Conservation (phyloP, 1,284 basidiomycete species). For the Ganoderma sinense region DNA sequence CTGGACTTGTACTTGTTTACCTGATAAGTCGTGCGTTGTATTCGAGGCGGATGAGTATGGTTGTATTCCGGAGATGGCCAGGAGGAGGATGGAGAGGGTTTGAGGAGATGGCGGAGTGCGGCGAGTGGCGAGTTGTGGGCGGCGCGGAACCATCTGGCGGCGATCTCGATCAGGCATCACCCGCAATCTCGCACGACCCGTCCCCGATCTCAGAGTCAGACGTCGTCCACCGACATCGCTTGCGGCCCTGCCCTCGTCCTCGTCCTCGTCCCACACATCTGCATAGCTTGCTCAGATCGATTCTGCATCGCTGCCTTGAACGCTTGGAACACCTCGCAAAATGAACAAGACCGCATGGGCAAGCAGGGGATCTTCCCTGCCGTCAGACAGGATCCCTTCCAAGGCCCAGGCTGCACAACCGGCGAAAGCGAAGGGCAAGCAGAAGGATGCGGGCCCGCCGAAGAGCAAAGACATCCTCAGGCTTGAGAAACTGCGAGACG, state of each 20-base stretch:
- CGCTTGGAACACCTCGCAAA: not conserved
- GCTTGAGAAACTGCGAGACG: slow-evolving; percentile 40
- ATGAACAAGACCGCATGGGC: slow-evolving; percentile 38
- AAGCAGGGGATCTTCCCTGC: slow-evolving; percentile 32
- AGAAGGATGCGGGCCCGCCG: slow-evolving; percentile 31
- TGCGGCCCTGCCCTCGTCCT: not conserved
- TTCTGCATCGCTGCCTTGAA: not conserved
- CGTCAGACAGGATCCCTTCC: slow-evolving; percentile 39
- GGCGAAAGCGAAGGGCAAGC: slow-evolving; percentile 31
- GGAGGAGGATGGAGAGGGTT: not conserved
- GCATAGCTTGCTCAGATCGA: not conserved
- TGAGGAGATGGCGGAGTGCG: slow-evolving; percentile 3
- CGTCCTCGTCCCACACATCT: slow-evolving; percentile 8
- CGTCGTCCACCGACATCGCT: slow-evolving; percentile 7
- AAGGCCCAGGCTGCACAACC: slow-evolving; percentile 23
- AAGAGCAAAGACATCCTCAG: slow-evolving; percentile 40
- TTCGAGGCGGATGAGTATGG: not conserved
- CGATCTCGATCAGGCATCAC: slow-evolving; percentile 15
- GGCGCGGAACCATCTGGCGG: slow-evolving; percentile 14
- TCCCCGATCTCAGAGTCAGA: not conserved
- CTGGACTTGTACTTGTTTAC: not conserved
- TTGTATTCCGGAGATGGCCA: slow-evolving; percentile 2
- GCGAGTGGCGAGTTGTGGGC: slow-evolving; percentile 7
- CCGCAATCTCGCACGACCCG: slow-evolving; percentile 2
- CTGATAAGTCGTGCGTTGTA: slow-evolving; percentile 4